Conservation (phyloP, 371 early-diverging fungal species). For the Mortierella sp. region DNA sequence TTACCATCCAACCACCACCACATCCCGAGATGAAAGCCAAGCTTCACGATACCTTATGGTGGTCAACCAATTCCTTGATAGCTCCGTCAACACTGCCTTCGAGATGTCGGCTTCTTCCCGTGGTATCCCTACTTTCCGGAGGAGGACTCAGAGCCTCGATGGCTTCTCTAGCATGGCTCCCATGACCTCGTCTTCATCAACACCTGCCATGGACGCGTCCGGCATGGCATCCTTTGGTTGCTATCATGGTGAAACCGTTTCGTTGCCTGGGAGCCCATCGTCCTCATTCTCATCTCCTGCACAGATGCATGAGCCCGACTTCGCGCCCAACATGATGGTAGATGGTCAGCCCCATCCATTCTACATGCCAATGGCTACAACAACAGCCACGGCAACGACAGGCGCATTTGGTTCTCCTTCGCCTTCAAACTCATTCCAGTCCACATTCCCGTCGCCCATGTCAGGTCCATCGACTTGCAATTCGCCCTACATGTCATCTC, state of each 20-base stretch:
- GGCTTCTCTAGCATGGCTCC: background rate
- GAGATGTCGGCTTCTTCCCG: constrained; percentile 8
- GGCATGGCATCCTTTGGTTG: background rate
- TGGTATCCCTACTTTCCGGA: constrained; percentile 6
- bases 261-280: constrained; percentile 5
- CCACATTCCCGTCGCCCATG: background rate
- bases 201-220: background rate
- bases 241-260: background rate
- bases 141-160: constrained; percentile 28
- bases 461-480: constrained; percentile 7
- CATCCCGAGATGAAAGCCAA: no score
- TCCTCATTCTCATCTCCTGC: constrained; percentile 4
- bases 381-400: background rate
- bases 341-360: constrained; percentile 17
- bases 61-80: constrained; percentile 1
- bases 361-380: background rate
- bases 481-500: constrained; percentile 10
- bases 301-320: background rate
- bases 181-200: background rate
- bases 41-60: constrained; percentile 2
- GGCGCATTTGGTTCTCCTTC: background rate
- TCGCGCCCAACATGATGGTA: constrained; percentile 1
- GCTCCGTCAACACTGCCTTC: background rate
- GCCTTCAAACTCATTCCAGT: background rate
- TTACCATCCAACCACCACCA: constrained; percentile 12